A percentile compares a stretch with the other conserved stretches of the same genome.
phyloP scores from a whole-genome alignment of 345 rosid genomes.

The Hibiscus syriacus region DNA sequence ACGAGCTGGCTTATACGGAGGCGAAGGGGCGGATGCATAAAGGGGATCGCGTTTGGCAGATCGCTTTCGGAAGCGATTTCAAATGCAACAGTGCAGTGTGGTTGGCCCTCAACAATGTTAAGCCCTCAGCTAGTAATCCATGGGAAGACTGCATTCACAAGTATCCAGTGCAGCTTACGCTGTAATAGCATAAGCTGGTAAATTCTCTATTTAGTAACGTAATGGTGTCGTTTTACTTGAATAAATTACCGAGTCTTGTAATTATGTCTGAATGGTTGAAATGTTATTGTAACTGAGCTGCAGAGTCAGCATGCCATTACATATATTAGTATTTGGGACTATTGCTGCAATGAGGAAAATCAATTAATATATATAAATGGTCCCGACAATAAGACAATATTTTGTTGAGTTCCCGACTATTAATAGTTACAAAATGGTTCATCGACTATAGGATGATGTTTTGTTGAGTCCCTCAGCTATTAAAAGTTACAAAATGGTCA shows the following conservation, averaged over 20 bases:
- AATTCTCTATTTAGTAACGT: background rate
- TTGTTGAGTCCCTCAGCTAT: no score
- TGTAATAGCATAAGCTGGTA: background rate
- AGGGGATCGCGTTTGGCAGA: background rate
- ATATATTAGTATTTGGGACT: background rate
- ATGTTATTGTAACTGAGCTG: background rate
- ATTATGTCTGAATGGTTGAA: background rate
- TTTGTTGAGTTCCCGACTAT: no score
- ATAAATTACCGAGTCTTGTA: background rate
- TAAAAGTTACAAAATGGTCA: no score
- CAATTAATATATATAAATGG: no score
- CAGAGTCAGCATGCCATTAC: background rate
- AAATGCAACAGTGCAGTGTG: background rate
- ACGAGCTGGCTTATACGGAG: background rate
- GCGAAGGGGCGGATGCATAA: background rate
- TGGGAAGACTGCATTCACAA: background rate
- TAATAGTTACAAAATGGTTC: no score
- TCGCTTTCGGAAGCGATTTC: background rate
- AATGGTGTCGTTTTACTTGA: background rate
- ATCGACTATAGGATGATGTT: no score
- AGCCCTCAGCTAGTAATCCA: background rate
- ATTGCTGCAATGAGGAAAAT: background rate
- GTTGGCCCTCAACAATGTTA: background rate
- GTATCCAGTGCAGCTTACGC: background rate
- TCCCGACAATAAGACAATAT: no score